Percentiles rank a stretch among this genome's conserved stretches.
phyloP scores from a whole-genome alignment of 306 rosid genomes.

The Trifolium pratense region DNA sequence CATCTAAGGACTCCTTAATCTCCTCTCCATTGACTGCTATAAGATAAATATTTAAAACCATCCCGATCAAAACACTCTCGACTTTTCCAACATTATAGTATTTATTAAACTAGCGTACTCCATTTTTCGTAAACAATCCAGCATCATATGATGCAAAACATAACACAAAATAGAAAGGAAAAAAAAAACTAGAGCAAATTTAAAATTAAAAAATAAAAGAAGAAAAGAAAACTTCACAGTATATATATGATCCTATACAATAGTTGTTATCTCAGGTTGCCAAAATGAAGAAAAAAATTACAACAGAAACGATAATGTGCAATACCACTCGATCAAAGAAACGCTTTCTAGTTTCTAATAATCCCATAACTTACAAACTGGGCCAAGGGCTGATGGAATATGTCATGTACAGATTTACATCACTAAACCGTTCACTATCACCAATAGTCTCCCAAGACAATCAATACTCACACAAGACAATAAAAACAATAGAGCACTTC shows the following conservation, averaged over 20 bases:
- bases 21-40: constrained; percentile 75
- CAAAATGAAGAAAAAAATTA: neutral
- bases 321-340: constrained; percentile 17
- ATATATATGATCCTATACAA: neutral
- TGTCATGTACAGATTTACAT: constrained; percentile 10
- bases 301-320: constrained; percentile 4
- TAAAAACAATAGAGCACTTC: neutral
- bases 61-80: constrained; percentile 48
- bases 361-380: constrained; percentile 19
- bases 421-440: neutral
- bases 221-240: neutral
- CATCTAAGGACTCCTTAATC: constrained; percentile 77
- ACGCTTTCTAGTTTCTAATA: neutral
- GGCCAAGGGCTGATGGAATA: neutral
- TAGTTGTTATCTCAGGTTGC: neutral
- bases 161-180: constrained; percentile 12
- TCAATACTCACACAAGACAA: neutral
- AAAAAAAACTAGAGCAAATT: constrained; percentile 4
- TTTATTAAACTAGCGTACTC: constrained; percentile 22
- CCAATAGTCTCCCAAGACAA: constrained; percentile 1
- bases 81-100: constrained; percentile 44
- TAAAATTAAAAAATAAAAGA: neutral
- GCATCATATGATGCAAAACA: constrained; percentile 5
- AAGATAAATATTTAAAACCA: constrained; percentile 51
- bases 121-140: constrained; percentile 25